A percentile compares a stretch with the other conserved stretches of the same genome.
Evolutionary conservation across 306 rosid genomes (phyloP).

Genomic region (Argentina anserina): DNA sequence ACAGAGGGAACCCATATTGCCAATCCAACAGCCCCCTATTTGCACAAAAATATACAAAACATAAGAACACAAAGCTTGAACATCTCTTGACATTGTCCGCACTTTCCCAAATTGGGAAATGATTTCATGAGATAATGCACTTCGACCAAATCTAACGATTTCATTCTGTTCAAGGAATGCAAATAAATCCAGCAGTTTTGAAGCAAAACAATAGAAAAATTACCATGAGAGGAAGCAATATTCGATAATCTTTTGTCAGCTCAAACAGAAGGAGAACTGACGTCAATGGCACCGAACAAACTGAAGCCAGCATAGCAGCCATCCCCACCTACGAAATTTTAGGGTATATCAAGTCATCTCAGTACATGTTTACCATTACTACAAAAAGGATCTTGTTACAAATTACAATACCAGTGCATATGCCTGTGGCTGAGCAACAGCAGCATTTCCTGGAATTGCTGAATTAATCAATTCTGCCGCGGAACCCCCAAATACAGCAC

Average conservation of each 20-base stretch:
- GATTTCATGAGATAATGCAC: constrained; percentile 1
- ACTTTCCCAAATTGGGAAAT: not conserved
- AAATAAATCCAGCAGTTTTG: not conserved
- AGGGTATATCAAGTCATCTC: constrained; percentile 13
- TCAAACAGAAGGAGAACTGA: constrained; percentile 97
- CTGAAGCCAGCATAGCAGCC: constrained; percentile 99
- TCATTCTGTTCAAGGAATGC: not conserved
- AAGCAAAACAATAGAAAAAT: constrained; percentile 28
- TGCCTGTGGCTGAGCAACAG: constrained; percentile 98
- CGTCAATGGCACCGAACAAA: constrained; percentile 94
- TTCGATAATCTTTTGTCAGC: constrained; percentile 93
- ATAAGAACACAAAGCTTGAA: constrained; percentile 1
- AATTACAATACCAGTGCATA: constrained; percentile 75
- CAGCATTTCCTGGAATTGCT: constrained; percentile 96
- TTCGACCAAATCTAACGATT: not conserved
- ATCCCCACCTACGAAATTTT: constrained; percentile 78
- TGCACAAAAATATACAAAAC: constrained; percentile 17
- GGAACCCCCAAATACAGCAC: constrained; percentile 97
- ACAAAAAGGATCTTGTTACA: not conserved
- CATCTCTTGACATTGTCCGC: not conserved
- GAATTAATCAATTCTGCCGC: constrained; percentile 83
- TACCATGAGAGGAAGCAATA: constrained; percentile 99
- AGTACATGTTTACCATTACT: not conserved
- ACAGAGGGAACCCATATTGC: constrained; percentile 99
- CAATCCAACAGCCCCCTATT: constrained; percentile 97